These are phyloP conservation scores for Rehmannia glutinosa DNA, from an alignment of 257 asterid genomes.

Conservation along the genomic window DNA sequence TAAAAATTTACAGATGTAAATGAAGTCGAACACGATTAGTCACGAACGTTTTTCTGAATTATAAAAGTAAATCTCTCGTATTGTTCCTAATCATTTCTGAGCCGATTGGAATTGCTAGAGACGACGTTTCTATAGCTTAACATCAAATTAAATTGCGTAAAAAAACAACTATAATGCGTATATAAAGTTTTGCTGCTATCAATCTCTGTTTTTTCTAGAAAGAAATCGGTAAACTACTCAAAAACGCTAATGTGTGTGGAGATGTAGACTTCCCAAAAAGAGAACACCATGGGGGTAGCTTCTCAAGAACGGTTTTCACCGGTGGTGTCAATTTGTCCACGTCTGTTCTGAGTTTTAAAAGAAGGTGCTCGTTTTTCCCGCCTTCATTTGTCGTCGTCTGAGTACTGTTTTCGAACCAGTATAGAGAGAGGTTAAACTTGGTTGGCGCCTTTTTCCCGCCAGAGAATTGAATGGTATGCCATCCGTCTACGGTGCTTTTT, in stretches of 20 bases:
- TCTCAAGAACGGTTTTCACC: constrained; percentile 34
- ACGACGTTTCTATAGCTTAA: no score
- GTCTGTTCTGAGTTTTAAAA: constrained; percentile 73
- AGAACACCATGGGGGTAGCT: constrained; percentile 88
- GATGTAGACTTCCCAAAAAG: constrained; percentile 83
- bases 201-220: constrained; percentile 41
- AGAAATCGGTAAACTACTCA: constrained; percentile 43
- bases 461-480: constrained; percentile 83
- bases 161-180: no score
- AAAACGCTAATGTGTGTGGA: constrained; percentile 69
- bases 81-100: no score
- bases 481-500: constrained; percentile 59
- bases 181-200: no score
- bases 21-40: no score
- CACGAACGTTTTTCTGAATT: no score
- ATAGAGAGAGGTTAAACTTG: constrained; percentile 54
- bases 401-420: constrained; percentile 40
- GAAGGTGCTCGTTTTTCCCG: constrained; percentile 21
- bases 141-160: no score
- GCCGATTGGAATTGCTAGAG: no score
- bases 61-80: no score
- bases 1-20: no score
- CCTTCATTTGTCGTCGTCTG: neutral
- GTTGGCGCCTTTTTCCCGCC: constrained; percentile 80
- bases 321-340: constrained; percentile 60